Base-by-base conservation (phyloP, 352 stramenopile species). In the Globisporangium spinosum region DNA sequence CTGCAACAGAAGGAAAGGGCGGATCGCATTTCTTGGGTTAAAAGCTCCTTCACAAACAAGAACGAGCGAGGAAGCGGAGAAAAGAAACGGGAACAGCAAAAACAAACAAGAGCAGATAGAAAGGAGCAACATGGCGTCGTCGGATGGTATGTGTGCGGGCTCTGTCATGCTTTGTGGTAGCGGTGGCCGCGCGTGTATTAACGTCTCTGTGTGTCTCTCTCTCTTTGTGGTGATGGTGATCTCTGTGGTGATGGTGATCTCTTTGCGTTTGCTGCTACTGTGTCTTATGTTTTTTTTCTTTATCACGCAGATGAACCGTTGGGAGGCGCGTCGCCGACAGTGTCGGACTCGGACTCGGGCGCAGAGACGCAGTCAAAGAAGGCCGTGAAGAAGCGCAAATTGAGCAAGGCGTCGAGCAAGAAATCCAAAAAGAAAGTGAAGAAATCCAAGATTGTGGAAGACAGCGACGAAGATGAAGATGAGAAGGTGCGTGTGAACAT, bases 311-410 rank as follows among this genome's bases (percentile, higher is more conserved):
- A 95, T 51, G 87, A 93, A 70, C 73, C 77, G 59, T 82, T 87
- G n/a, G 82, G 74, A 57, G 74, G 78, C 2, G 85, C 76, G 40
- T 96, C 86, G 67, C 89, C 89, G 32, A 89, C 85, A 1, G 87
- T 96, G 34, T 95, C 87, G 49, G 87, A 95, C 66, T 96, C 89
- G 62, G 89, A 93, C 65, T 93, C 87, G 27, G 89, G 87, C 40
- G 72, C 67, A 1, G 80, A 90, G 25, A 81, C 80, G 59, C 54
- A 80, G 59, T 69, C 75, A 25, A 74, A 82, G 34, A 61, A 76
- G 54, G 53, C 60, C 32, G 55, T 54, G 35, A 91, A 90, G 75
- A 94, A 94, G 77, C 86, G 86, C 62, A 91, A 90, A 65, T 49
- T 92, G 55, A 90, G 74, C 32, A 79, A 79, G 58, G 34, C 58